Percentiles rank a stretch among this genome's conserved stretches.
phyloP scores from a whole-genome alignment of 305 asterid genomes.

The Euphrasia arctica region DNA sequence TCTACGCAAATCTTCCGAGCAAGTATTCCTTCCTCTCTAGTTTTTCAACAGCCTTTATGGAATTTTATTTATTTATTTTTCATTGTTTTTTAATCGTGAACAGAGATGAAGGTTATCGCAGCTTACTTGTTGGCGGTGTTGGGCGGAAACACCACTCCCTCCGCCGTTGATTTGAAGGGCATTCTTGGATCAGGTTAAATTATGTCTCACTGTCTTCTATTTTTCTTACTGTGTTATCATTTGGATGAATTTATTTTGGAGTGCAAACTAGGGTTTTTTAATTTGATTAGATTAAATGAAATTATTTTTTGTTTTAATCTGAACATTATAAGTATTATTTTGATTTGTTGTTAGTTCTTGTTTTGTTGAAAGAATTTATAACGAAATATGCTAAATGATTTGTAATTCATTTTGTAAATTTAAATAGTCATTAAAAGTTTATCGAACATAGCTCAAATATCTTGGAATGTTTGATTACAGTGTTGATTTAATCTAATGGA shows the following conservation, averaged over 20 bases:
- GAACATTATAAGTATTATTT: background rate
- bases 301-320: background rate
- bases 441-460: background rate
- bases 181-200: constrained; percentile 48
- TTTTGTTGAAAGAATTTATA: no score
- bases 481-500: no score
- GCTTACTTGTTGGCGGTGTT: constrained; percentile 63
- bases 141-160: constrained; percentile 49
- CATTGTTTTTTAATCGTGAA: constrained; percentile 13
- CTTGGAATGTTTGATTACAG: background rate
- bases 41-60: background rate
- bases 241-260: no score
- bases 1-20: background rate
- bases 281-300: background rate
- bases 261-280: background rate
- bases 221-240: background rate
- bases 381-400: no score
- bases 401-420: no score
- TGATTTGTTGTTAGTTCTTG: no score
- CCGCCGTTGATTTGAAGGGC: constrained; percentile 42
- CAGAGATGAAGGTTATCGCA: constrained; percentile 55
- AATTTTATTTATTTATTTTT: background rate
- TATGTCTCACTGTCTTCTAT: background rate
- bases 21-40: background rate
- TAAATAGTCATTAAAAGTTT: no score